Evolutionary conservation across 257 asterid species (phyloP).

Genomic region (Parsonsia alboflavescens): DNA sequence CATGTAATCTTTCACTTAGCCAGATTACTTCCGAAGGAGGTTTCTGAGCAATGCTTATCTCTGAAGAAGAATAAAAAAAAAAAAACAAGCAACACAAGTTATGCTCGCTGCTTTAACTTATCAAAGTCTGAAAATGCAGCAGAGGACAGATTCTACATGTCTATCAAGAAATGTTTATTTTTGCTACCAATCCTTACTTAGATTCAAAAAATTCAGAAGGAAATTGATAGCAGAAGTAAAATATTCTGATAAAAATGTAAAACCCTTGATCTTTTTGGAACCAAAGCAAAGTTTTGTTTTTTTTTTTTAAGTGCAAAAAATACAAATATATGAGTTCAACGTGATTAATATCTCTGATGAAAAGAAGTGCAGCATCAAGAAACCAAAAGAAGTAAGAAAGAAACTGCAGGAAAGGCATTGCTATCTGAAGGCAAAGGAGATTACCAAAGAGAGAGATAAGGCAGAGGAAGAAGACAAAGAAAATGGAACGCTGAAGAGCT

Average conservation of each 20-base stretch:
- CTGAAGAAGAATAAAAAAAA: constrained; percentile 55
- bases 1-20: constrained; percentile 34
- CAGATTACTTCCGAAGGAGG: constrained; percentile 32
- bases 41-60: constrained; percentile 33
- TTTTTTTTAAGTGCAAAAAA: not conserved
- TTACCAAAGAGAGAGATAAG: constrained; percentile 55
- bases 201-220: not conserved
- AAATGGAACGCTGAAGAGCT: constrained; percentile 22
- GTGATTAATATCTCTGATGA: not conserved
- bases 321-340: not conserved
- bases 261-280: not conserved
- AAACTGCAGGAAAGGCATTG: not conserved
- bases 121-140: not conserved
- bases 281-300: too few relatives aligned
- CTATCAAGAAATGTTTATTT: not conserved
- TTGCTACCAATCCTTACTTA: too few relatives aligned
- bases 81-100: constrained; percentile 14
- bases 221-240: not conserved
- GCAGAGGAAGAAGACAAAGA: constrained; percentile 39
- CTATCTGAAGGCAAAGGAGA: not conserved
- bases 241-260: not conserved
- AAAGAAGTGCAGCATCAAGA: not conserved
- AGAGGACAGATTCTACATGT: not conserved
- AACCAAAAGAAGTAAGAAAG: not conserved
- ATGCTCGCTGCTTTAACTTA: constrained; percentile 10